A percentile compares a stretch with the other conserved stretches of the same genome.
phyloP scores from a whole-genome alignment of 805 yeast species.

The Metschnikowia sp. region DNA sequence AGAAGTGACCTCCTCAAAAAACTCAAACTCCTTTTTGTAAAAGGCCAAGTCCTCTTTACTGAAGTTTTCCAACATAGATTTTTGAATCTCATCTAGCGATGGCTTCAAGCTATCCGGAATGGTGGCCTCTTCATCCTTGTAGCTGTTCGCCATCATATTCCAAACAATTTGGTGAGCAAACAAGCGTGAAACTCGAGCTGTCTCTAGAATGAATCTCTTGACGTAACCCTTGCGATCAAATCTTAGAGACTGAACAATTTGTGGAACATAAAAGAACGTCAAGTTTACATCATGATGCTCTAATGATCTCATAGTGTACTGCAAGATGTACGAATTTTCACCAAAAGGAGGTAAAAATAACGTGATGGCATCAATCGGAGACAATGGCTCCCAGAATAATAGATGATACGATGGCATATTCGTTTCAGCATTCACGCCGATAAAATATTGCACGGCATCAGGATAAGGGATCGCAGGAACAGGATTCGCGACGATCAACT shows the following conservation, averaged over 20 bases:
- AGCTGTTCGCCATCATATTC: slow-evolving; percentile 95
- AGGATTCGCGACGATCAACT: slow-evolving; percentile 55
- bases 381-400: slow-evolving; percentile 68
- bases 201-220: slow-evolving; percentile 82
- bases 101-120: slow-evolving; percentile 84
- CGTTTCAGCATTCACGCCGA: slow-evolving; percentile 37
- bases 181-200: slow-evolving; percentile 84
- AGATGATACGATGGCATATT: slow-evolving; percentile 40
- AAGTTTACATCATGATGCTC: slow-evolving; percentile 83
- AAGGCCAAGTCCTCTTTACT: slow-evolving; percentile 57
- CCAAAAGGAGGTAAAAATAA: slow-evolving; percentile 75
- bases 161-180: slow-evolving; percentile 98
- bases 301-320: slow-evolving; percentile 85
- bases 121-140: slow-evolving; percentile 81
- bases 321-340: slow-evolving; percentile 63
- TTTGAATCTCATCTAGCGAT: slow-evolving; percentile 67
- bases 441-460: slow-evolving; percentile 55
- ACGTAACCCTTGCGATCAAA: slow-evolving; percentile 83
- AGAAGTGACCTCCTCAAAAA: slow-evolving; percentile 86
- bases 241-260: slow-evolving; percentile 88
- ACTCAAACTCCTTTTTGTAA: slow-evolving; percentile 80
- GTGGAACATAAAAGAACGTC: slow-evolving; percentile 96
- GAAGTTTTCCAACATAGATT: slow-evolving; percentile 60
- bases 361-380: slow-evolving; percentile 83
- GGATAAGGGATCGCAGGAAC: slow-evolving; percentile 53